Evolutionary conservation across 2,329 filamentous ascomycete species (phyloP).

Genomic region (Knoxdaviesia capensis): DNA sequence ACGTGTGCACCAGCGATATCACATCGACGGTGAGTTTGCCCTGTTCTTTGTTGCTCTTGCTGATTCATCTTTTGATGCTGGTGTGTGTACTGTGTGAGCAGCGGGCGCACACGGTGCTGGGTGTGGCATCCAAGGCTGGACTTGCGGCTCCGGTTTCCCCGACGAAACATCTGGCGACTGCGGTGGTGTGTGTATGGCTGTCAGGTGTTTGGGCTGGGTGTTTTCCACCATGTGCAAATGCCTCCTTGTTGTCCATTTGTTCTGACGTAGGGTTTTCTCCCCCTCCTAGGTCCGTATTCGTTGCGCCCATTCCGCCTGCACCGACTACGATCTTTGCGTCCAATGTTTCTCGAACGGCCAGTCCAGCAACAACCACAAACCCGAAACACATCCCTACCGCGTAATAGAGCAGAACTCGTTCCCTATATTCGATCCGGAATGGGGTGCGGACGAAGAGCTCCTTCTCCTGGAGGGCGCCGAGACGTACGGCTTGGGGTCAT

Average conservation of each 20-base stretch:
- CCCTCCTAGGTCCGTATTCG: slow-evolving; percentile 64
- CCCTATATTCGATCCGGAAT: slow-evolving; percentile 83
- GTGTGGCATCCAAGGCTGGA: too few relatives aligned
- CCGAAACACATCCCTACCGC: slow-evolving; percentile 66
- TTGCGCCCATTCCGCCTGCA: slow-evolving; percentile 65
- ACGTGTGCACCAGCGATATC: slow-evolving; percentile 90
- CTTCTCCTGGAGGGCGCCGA: slow-evolving; percentile 83
- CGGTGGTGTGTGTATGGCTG: too few relatives aligned
- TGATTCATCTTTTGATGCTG: not conserved
- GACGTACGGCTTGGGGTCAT: slow-evolving; percentile 88
- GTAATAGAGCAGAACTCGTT: slow-evolving; percentile 98
- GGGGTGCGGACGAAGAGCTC: slow-evolving; percentile 96
- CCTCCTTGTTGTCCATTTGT: not conserved
- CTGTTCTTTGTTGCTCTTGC: not conserved
- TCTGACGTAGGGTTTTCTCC: not conserved
- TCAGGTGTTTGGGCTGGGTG: too few relatives aligned
- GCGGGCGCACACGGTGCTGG: too few relatives aligned
- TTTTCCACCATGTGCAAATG: not conserved
- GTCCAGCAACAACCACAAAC: slow-evolving; percentile 66
- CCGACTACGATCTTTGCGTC: slow-evolving; percentile 93
- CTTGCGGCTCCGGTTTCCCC: too few relatives aligned
- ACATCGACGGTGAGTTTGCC: slow-evolving; percentile 62
- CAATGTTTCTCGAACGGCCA: slow-evolving; percentile 78
- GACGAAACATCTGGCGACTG: too few relatives aligned
- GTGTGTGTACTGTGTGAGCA: too few relatives aligned